Percentiles rank a stretch among this genome's conserved stretches.
These are phyloP conservation scores for Trichoderma koningiopsis DNA, from an alignment of 2,329 filamentous ascomycete species.

Conservation along the genomic window DNA sequence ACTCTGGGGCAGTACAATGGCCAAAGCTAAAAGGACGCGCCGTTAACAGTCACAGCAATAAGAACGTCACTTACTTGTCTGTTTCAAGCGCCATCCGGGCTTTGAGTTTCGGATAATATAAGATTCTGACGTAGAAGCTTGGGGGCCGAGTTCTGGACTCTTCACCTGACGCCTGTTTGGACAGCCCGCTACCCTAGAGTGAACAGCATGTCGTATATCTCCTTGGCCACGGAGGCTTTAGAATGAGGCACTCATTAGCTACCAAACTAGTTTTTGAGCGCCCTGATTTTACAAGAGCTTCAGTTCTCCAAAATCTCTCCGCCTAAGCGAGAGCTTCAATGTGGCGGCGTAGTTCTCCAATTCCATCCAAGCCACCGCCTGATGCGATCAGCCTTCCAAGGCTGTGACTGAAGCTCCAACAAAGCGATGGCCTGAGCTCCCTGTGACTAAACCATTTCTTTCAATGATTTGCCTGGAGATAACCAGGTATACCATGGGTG, in stretches of 20 bases:
- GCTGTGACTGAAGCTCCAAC: constrained; percentile 5
- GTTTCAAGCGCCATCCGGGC: neutral
- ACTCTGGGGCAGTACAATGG: neutral
- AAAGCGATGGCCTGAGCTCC: constrained; percentile 14
- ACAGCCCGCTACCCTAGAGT: constrained; percentile 12
- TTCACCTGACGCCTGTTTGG: neutral
- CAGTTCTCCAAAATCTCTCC: neutral
- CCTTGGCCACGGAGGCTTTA: neutral
- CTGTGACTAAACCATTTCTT: neutral
- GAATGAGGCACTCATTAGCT: neutral
- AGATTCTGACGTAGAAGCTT: constrained; percentile 16
- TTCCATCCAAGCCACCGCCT: neutral
- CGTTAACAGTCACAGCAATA: neutral
- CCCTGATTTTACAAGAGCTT: neutral
- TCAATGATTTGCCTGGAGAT: neutral
- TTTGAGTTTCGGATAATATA: constrained; percentile 9
- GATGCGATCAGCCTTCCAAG: neutral
- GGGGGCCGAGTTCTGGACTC: neutral
- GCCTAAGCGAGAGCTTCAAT: neutral
- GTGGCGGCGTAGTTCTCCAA: neutral
- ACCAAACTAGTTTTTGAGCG: neutral
- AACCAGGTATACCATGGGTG: neutral
- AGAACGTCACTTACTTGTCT: neutral
- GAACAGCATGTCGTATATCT: neutral
- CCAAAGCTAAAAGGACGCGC: neutral